Percentiles rank a stretch among this genome's conserved stretches.
Evolutionary conservation across 1,139 yeast genomes (phyloP).

Genomic region (Citeromyces hawaiiensis): DNA sequence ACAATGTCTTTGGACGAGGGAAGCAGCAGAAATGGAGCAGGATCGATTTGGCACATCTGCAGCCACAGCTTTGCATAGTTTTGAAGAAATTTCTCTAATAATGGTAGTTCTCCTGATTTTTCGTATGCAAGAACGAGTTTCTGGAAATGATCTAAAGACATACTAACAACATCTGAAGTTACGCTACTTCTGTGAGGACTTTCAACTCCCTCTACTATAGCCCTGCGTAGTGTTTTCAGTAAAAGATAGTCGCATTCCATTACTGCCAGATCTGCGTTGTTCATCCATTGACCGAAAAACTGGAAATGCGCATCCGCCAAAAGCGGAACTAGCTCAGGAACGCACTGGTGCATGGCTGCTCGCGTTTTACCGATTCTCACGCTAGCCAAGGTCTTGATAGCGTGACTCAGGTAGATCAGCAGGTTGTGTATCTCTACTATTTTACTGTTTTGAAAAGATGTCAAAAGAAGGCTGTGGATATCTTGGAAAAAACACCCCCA

Average conservation of each 20-base stretch:
- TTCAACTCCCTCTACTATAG: slow-evolving; percentile 68
- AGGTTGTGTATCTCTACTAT: slow-evolving; percentile 44
- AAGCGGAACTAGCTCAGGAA: slow-evolving; percentile 47
- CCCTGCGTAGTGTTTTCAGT: slow-evolving; percentile 60
- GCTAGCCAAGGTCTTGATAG: slow-evolving; percentile 57
- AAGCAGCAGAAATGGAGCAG: slow-evolving; percentile 60
- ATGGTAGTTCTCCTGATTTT: slow-evolving; percentile 29
- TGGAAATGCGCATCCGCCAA: slow-evolving; percentile 45
- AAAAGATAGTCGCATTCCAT: slow-evolving; percentile 70
- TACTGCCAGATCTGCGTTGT: slow-evolving; percentile 24
- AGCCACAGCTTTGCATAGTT: slow-evolving; percentile 68
- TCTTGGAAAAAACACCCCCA: slow-evolving; percentile 78
- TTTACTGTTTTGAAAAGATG: slow-evolving; percentile 25
- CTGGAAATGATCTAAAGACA: slow-evolving; percentile 48
- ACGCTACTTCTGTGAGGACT: slow-evolving; percentile 48
- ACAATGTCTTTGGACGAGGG: slow-evolving; percentile 52
- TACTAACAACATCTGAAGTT: slow-evolving; percentile 44
- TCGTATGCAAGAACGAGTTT: slow-evolving; percentile 41
- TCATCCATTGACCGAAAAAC: slow-evolving; percentile 53
- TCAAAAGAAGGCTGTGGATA: slow-evolving; percentile 32
- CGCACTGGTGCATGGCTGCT: slow-evolving; percentile 62
- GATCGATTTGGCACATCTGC: slow-evolving; percentile 39
- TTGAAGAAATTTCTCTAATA: slow-evolving; percentile 57
- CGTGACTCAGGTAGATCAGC: slow-evolving; percentile 58
- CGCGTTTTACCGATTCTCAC: slow-evolving; percentile 78